phyloP scores from a whole-genome alignment of 768 basidiomycete species.

The Suillus clintonianus region DNA sequence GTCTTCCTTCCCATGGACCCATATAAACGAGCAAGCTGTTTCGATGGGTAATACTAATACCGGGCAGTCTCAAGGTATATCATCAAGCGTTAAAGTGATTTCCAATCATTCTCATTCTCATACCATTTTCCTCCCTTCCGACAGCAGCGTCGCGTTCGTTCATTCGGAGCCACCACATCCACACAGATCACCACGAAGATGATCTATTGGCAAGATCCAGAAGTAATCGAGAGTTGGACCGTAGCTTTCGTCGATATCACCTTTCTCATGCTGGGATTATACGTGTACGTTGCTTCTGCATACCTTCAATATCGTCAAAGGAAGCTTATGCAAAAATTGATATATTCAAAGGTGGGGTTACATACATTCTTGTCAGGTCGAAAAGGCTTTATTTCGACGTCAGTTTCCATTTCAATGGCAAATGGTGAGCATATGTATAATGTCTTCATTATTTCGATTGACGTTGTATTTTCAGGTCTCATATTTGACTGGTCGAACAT shows the following conservation, averaged over 20 bases:
- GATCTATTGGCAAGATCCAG: constrained; percentile 18
- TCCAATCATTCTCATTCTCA: neutral
- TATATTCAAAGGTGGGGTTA: constrained; percentile 24
- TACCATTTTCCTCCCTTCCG: neutral
- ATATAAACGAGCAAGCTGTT: neutral
- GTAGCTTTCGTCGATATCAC: neutral
- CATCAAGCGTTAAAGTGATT: neutral
- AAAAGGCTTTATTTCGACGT: constrained; percentile 21
- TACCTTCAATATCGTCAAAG: neutral
- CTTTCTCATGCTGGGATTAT: constrained; percentile 12
- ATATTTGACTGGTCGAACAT: constrained; percentile 24
- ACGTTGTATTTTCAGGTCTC: constrained; percentile 17
- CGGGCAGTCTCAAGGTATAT: neutral
- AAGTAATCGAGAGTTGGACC: constrained; percentile 1
- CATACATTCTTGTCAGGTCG: constrained; percentile 15
- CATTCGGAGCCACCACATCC: neutral
- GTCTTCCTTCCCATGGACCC: neutral
- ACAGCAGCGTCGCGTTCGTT: neutral
- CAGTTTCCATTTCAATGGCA: constrained; percentile 24
- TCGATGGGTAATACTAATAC: neutral
- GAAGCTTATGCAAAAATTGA: neutral
- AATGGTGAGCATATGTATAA: constrained; percentile 17
- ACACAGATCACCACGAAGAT: constrained; percentile 5
- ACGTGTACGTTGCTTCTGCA: constrained; percentile 13
- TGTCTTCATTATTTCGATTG: neutral